Percentiles rank a stretch among this genome's conserved stretches.
Evolutionary conservation across 495 filamentous ascomycete genomes (phyloP).

Genomic region (Trichoderma orchidacearum): DNA sequence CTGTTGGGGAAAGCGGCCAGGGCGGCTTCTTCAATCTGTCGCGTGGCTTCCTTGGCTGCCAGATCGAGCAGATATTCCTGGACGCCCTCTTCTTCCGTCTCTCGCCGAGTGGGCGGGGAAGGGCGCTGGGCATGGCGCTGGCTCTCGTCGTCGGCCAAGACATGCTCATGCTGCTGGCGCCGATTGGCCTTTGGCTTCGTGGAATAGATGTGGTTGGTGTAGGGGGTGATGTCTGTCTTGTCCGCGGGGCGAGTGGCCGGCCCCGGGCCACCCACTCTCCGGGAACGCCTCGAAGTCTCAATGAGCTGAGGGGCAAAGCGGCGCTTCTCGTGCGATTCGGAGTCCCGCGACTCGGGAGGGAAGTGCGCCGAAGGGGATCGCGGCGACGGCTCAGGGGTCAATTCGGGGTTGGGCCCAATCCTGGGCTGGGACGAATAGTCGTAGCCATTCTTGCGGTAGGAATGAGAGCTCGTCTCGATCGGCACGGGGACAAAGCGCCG

Average conservation of each 20-base stretch:
- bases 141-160: slow-evolving; percentile 12
- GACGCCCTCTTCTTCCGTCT: slow-evolving; percentile 55
- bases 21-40: slow-evolving; percentile 40
- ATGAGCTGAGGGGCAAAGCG: slow-evolving; percentile 52
- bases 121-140: slow-evolving; percentile 24
- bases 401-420: slow-evolving; percentile 24
- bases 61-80: slow-evolving; percentile 63
- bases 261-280: slow-evolving; percentile 36
- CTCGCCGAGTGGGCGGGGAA: slow-evolving; percentile 26
- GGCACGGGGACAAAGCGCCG: slow-evolving; percentile 44
- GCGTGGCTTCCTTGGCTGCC: slow-evolving; percentile 61
- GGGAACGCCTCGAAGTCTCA: slow-evolving; percentile 49
- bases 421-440: slow-evolving; percentile 9
- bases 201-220: slow-evolving; percentile 42
- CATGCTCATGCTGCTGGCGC: slow-evolving; percentile 9
- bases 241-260: slow-evolving; percentile 36
- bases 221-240: slow-evolving; percentile 44
- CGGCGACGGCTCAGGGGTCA: slow-evolving; percentile 38
- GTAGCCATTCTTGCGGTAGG: slow-evolving; percentile 21
- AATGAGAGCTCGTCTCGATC: slow-evolving; percentile 45
- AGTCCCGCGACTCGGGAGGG: slow-evolving; percentile 11
- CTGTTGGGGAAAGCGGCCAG: slow-evolving; percentile 37
- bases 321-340: slow-evolving; percentile 14
- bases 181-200: slow-evolving; percentile 23
- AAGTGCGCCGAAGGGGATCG: slow-evolving; percentile 15